phyloP scores from a whole-genome alignment of 345 rosid species.

The Limnanthes douglasii region DNA sequence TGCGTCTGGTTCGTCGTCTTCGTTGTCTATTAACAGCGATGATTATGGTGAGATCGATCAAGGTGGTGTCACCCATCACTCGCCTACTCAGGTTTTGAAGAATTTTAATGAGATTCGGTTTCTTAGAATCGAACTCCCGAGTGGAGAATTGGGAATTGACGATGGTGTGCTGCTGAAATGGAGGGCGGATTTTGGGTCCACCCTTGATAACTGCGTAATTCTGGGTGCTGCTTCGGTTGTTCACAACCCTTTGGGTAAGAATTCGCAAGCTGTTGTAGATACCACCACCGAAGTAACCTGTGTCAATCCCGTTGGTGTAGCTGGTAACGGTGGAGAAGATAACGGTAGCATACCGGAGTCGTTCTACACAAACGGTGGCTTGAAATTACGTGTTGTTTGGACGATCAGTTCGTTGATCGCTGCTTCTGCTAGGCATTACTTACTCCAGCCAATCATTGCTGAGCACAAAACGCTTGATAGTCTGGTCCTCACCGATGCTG shows the following conservation, averaged over 20 bases:
- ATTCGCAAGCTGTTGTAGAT: conserved; percentile 10
- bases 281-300: conserved; percentile 10
- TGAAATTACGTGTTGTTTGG: conserved; percentile 94
- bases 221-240: conserved; percentile 70
- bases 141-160: conserved; percentile 73
- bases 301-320: too few species aligned
- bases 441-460: conserved; percentile 72
- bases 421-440: conserved; percentile 85
- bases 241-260: conserved; percentile 5
- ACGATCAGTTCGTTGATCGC: conserved; percentile 89
- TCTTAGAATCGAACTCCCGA: conserved; percentile 73
- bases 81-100: conserved; percentile 82
- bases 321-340: conserved; percentile 30
- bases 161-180: conserved; percentile 83
- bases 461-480: conserved; percentile 84
- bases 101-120: conserved; percentile 84
- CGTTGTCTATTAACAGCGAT: conserved; percentile 16
- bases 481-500: conserved; percentile 71
- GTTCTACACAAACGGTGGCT: conserved; percentile 82
- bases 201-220: conserved; percentile 77
- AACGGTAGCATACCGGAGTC: conserved; percentile 89
- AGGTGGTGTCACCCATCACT: conserved; percentile 83
- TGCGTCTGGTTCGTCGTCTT: conserved; percentile 9
- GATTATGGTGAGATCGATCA: conserved; percentile 59
- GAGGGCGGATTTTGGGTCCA: conserved; percentile 95